Evolutionary conservation across 805 yeast species (phyloP).

Genomic region (Suhomyces prunicola): DNA sequence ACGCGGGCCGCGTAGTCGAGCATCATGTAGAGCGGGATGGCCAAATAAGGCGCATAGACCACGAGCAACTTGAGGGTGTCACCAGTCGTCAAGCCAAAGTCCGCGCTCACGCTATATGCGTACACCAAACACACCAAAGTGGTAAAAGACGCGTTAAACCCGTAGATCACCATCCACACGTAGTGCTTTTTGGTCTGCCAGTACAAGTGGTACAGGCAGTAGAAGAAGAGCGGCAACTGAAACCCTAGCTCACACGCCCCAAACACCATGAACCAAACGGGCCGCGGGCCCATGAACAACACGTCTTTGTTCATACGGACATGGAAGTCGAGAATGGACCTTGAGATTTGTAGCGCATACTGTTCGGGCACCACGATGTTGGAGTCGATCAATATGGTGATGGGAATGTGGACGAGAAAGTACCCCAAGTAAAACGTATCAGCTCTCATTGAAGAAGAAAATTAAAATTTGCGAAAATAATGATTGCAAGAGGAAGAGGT

Average conservation of each 20-base stretch:
- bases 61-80: constrained; percentile 45
- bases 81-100: constrained; percentile 30
- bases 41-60: constrained; percentile 67
- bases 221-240: constrained; percentile 74
- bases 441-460: too few relatives aligned
- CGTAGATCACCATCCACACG: constrained; percentile 57
- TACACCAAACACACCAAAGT: constrained; percentile 70
- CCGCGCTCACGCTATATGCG: constrained; percentile 34
- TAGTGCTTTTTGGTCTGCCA: constrained; percentile 7
- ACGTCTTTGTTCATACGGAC: constrained; percentile 67
- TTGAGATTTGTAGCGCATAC: constrained; percentile 48
- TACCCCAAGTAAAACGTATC: constrained; percentile 50
- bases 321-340: constrained; percentile 54
- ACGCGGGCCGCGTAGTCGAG: constrained; percentile 38
- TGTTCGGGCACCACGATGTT: constrained; percentile 60
- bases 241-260: constrained; percentile 68
- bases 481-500: not conserved
- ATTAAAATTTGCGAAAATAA: not conserved
- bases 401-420: constrained; percentile 66
- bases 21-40: constrained; percentile 60
- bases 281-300: constrained; percentile 49
- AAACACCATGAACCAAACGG: constrained; percentile 71
- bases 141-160: constrained; percentile 78
- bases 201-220: constrained; percentile 22
- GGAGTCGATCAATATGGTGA: constrained; percentile 74